Base-by-base conservation (phyloP, 75 land plant genomes). In the Ceratopteris richardii region DNA sequence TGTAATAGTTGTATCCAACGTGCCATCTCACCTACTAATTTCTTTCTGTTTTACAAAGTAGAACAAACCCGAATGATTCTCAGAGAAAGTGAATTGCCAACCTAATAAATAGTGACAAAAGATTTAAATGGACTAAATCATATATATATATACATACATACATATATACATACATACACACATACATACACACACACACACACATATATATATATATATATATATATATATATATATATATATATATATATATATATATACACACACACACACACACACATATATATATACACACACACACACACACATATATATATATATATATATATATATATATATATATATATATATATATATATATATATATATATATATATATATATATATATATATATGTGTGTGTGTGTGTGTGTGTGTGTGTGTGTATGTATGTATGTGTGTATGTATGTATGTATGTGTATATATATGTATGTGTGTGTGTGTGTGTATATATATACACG, bases 191-290 rank as follows among this genome's bases (percentile, higher is more conserved):
- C 12, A 50, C 6, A 50, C 6, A 50, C 11, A 21, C 12, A 20
- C 6, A 50, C 11, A 50, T 20, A 21, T 50, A 24, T 24, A 50
- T 58, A 58, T 40, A 31, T 36, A 21, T 40, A 31, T 58, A 36
- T 58, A 31, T 37, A 40, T n/a, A 40, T 31, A 40, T 31, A n/a
- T 58, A 20, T 40, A 31, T n/a, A 31, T 40, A 31, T 40, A 58
- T 37, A 40, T 31, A 24, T 24, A 50, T 24, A 50, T 21, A 24
- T 24, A 50, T 24, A 50, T 20, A 24, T 2, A 50, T 50, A 21
- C 24, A 50, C 7, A 50, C 51, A 50, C 11, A 21, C 12, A 50
- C 25, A 24, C 12, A 20, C 24, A 24, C 24, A 50, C 12, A 20
- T 6, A 50, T 50, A 24, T 11, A 21, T 33, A 33, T 33, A 33